phyloP scores from a whole-genome alignment of 495 filamentous ascomycete genomes.

The Xylaria curta region DNA sequence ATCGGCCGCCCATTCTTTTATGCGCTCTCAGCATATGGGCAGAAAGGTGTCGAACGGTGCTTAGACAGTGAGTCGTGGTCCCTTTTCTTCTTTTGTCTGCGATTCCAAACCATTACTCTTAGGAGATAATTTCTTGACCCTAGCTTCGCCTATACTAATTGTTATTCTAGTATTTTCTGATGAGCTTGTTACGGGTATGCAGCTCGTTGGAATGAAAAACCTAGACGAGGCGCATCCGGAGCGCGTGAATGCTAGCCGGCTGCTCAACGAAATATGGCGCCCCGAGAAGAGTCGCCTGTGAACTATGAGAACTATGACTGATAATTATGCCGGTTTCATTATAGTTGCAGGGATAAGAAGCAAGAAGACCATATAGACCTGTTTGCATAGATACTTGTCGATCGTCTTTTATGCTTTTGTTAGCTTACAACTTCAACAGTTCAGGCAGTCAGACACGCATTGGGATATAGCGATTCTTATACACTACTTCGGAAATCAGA shows the following conservation, averaged over 20 bases:
- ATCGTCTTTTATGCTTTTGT: not conserved
- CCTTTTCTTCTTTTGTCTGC: not conserved
- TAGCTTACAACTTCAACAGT: not conserved
- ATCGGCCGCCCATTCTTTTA: slow-evolving; percentile 87
- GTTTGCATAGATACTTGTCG: not conserved
- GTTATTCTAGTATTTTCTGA: slow-evolving; percentile 34
- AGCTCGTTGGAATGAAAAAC: slow-evolving; percentile 34
- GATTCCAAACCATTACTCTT: not conserved
- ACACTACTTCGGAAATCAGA: not conserved
- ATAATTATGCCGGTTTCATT: not conserved
- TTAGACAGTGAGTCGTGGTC: slow-evolving; percentile 36
- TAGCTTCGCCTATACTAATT: not conserved
- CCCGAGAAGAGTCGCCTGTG: slow-evolving; percentile 31
- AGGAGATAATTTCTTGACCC: not conserved
- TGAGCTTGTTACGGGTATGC: slow-evolving; percentile 36
- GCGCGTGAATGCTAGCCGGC: slow-evolving; percentile 39
- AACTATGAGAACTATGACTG: not conserved
- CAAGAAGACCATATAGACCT: not conserved
- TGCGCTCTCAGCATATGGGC: slow-evolving; percentile 83
- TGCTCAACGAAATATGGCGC: slow-evolving; percentile 40
- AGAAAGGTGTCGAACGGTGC: slow-evolving; percentile 69
- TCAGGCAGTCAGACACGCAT: not conserved
- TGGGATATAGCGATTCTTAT: not conserved
- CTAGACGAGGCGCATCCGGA: slow-evolving; percentile 35
- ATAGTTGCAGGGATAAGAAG: not conserved